phyloP scores from a whole-genome alignment of 768 basidiomycete species.

The Lanmaoa rubissima region DNA sequence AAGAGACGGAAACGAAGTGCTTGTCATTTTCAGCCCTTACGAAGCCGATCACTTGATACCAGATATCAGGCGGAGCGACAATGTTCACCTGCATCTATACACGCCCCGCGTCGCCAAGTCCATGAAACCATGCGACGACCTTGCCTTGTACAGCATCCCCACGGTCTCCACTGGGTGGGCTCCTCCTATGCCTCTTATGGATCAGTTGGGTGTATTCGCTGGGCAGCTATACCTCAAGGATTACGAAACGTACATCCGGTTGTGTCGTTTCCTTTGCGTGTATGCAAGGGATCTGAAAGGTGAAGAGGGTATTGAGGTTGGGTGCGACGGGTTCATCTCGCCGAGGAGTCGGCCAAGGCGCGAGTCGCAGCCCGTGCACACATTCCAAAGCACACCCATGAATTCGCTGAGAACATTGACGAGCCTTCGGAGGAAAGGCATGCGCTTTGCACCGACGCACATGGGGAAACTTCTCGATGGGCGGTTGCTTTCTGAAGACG shows the following conservation, averaged over 20 bases:
- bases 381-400: conserved; percentile 39
- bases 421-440: conserved; percentile 40
- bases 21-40: conserved; percentile 42
- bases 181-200: neutral
- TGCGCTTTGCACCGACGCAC: conserved; percentile 38
- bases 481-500: conserved; percentile 17
- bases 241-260: conserved; percentile 24
- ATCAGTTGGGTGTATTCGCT: conserved; percentile 31
- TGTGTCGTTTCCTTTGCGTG: conserved; percentile 29
- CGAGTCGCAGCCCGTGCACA: neutral
- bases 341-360: conserved; percentile 12
- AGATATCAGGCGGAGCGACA: conserved; percentile 31
- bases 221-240: conserved; percentile 34
- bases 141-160: conserved; percentile 17
- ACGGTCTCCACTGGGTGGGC: neutral
- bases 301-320: conserved; percentile 5
- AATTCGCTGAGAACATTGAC: conserved; percentile 21
- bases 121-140: conserved; percentile 39
- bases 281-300: conserved; percentile 16
- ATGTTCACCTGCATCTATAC: conserved; percentile 43
- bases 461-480: conserved; percentile 40
- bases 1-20: neutral
- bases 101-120: conserved; percentile 35
- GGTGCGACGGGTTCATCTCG: conserved; percentile 23
- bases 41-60: conserved; percentile 41